Evolutionary conservation across 257 asterid genomes (phyloP).

Genomic region (Lavandula angustifolia): DNA sequence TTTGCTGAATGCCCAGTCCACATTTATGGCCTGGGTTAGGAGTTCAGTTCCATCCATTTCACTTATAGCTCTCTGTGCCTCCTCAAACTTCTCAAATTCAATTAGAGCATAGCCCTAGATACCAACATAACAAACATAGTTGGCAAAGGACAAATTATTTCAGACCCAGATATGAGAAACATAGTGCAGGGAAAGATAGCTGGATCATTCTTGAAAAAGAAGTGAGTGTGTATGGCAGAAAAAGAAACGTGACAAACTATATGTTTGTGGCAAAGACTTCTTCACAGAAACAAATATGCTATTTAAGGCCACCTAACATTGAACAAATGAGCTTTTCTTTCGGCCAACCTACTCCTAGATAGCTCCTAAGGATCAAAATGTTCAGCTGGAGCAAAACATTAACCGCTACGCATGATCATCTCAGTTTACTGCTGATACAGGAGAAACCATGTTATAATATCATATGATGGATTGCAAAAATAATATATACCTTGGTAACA

Average conservation of each 20-base stretch:
- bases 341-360: background rate
- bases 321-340: background rate
- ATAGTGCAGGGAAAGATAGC: constrained; percentile 14
- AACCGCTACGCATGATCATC: background rate
- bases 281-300: background rate
- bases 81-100: constrained; percentile 78
- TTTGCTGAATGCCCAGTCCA: constrained; percentile 98
- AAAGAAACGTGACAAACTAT: background rate
- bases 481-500: background rate
- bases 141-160: background rate
- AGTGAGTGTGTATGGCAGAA: background rate
- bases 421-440: constrained; percentile 1
- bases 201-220: background rate
- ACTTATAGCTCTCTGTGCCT: constrained; percentile 76
- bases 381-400: background rate
- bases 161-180: constrained; percentile 3
- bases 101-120: constrained; percentile 57
- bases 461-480: background rate
- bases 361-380: constrained; percentile 1
- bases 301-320: background rate
- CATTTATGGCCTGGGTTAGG: constrained; percentile 64
- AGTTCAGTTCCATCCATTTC: constrained; percentile 74
- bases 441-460: background rate
- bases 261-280: background rate
- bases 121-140: constrained; percentile 21